phyloP scores from a whole-genome alignment of 345 rosid species.

The Raphanus raphanistrum region DNA sequence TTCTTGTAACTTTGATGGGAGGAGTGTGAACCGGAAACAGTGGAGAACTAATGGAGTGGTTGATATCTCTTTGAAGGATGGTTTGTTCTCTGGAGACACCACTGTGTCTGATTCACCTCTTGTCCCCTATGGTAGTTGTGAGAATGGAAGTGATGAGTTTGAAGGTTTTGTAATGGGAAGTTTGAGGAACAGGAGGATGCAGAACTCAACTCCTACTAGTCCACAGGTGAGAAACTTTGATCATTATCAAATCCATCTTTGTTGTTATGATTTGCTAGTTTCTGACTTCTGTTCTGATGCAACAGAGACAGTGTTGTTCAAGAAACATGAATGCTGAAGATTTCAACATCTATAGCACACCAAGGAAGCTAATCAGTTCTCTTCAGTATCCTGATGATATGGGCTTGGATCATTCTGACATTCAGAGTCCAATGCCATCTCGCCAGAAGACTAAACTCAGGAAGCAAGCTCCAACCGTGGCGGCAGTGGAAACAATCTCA shows the following conservation, averaged over 20 bases:
- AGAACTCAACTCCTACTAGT: slow-evolving; percentile 66
- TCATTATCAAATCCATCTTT: slow-evolving; percentile 37
- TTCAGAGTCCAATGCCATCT: slow-evolving; percentile 47
- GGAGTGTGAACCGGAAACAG: slow-evolving; percentile 65
- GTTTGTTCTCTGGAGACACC: slow-evolving; percentile 56
- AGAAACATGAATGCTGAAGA: slow-evolving; percentile 49
- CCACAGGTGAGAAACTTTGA: slow-evolving; percentile 61
- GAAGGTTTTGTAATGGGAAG: slow-evolving; percentile 57
- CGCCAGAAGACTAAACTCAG: slow-evolving; percentile 38
- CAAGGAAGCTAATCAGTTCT: slow-evolving; percentile 72
- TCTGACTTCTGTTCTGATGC: slow-evolving; percentile 11
- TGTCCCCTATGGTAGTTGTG: slow-evolving; percentile 37
- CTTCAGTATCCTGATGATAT: slow-evolving; percentile 67
- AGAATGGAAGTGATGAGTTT: slow-evolving; percentile 45
- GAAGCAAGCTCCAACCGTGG: slow-evolving; percentile 40
- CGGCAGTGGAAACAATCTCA: slow-evolving; percentile 60
- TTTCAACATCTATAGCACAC: slow-evolving; percentile 65
- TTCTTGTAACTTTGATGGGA: slow-evolving; percentile 44
- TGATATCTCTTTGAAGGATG: slow-evolving; percentile 81
- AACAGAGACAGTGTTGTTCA: slow-evolving; percentile 65
- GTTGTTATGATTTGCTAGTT: slow-evolving; percentile 39
- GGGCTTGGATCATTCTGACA: slow-evolving; percentile 49
- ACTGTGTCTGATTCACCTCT: slow-evolving; percentile 46
- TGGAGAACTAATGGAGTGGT: slow-evolving; percentile 47
- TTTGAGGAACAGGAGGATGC: slow-evolving; percentile 40